Evolutionary conservation across 176 grass and related monocot species (phyloP).

Genomic region (Cenchrus americanus): DNA sequence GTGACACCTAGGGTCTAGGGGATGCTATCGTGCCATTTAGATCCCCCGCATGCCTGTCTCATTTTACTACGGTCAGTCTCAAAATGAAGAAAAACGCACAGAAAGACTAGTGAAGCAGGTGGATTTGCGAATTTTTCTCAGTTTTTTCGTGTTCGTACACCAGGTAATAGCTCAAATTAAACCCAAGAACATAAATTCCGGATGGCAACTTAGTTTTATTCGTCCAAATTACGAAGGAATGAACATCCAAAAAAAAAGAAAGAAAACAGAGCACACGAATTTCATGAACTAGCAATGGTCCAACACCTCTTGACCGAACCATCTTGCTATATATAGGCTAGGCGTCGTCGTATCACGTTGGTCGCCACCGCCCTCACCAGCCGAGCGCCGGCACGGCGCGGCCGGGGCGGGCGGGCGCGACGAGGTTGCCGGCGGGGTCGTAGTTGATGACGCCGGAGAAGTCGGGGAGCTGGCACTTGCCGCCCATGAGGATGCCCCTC

Average conservation of each 20-base stretch:
- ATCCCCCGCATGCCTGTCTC: no score
- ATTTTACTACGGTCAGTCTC: no score
- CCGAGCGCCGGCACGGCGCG: slow-evolving; percentile 47
- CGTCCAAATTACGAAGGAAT: background rate
- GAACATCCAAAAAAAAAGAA: background rate
- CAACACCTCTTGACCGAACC: no score
- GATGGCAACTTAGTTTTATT: background rate
- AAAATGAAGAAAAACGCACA: background rate
- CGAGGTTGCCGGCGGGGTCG: slow-evolving; percentile 75
- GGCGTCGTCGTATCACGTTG: no score
- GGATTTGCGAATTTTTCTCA: background rate
- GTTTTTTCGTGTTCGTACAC: background rate
- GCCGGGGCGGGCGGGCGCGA: slow-evolving; percentile 56
- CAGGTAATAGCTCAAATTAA: no score
- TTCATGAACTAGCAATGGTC: background rate
- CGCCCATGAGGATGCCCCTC: slow-evolving; percentile 89
- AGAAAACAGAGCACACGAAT: background rate
- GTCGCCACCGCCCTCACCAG: slow-evolving; percentile 15
- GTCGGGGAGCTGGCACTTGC: slow-evolving; percentile 91
- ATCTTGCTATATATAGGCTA: no score
- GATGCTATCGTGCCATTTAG: no score
- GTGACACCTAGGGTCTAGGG: no score
- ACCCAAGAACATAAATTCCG: background rate
- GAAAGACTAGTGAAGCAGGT: background rate
- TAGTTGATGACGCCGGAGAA: slow-evolving; percentile 86